phyloP scores from a whole-genome alignment of 2,329 filamentous ascomycete genomes.

The Elsinoe ampelina region DNA sequence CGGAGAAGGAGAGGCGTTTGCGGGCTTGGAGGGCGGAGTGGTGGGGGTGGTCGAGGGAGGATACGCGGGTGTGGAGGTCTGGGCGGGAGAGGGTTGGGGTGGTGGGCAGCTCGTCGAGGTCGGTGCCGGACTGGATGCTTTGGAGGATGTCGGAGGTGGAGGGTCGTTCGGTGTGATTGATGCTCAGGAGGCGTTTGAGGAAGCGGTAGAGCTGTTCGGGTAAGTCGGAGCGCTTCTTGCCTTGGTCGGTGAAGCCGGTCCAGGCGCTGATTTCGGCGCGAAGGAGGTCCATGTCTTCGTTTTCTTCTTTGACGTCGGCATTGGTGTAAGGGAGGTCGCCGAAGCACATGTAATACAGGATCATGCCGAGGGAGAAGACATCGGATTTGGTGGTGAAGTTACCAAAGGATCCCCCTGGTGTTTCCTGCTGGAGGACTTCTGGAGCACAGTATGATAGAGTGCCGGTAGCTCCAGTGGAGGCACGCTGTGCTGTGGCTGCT shows the following conservation, averaged over 20 bases:
- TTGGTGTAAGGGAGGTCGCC: conserved; percentile 56
- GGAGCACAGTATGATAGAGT: conserved; percentile 97
- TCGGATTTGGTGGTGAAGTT: conserved; percentile 97
- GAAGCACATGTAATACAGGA: conserved; percentile 97
- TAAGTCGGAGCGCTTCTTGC: conserved; percentile 66
- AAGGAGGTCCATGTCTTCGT: conserved; percentile 76
- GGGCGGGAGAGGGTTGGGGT: conserved; percentile 24
- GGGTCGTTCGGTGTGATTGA: conserved; percentile 67
- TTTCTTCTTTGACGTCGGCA: conserved; percentile 52
- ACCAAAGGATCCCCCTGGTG: conserved; percentile 59
- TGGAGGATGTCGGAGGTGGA: conserved; percentile 76
- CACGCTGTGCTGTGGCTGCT: conserved; percentile 67
- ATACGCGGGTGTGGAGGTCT: conserved; percentile 31
- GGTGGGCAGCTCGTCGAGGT: conserved; percentile 35
- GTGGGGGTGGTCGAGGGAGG: conserved; percentile 33
- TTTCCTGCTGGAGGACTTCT: conserved; percentile 67
- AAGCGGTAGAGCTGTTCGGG: conserved; percentile 79
- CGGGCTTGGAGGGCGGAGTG: conserved; percentile 12
- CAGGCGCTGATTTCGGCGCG: conserved; percentile 76
- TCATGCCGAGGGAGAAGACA: conserved; percentile 98
- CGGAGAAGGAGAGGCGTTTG: conserved; percentile 5
- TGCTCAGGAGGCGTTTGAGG: conserved; percentile 68
- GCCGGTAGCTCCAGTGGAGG: conserved; percentile 84
- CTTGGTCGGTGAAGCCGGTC: conserved; percentile 63
- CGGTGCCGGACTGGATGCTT: conserved; percentile 60